A percentile compares a stretch with the other conserved stretches of the same genome.
These are phyloP conservation scores for Pichia manshurica DNA, from an alignment of 805 yeast genomes.

Conservation along the genomic window DNA sequence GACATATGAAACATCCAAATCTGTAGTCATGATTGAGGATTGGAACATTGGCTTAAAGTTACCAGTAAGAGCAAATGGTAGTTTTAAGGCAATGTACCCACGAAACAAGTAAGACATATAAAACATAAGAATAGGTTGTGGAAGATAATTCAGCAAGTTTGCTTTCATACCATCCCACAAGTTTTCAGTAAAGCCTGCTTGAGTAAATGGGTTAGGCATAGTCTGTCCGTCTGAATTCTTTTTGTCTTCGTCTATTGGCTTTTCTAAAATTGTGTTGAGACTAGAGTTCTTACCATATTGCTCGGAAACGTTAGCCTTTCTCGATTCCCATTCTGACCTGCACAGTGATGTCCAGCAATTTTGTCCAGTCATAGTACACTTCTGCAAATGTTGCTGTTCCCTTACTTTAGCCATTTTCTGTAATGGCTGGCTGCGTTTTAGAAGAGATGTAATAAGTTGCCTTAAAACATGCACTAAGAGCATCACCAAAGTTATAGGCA, in stretches of 20 bases:
- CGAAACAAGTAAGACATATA: conserved; percentile 94
- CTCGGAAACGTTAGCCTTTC: conserved; percentile 2
- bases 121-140: conserved; percentile 91
- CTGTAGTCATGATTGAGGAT: conserved; percentile 75
- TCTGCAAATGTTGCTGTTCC: conserved; percentile 59
- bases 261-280: conserved; percentile 6
- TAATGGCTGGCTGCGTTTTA: conserved; percentile 54
- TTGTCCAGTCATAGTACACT: conserved; percentile 25
- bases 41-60: conserved; percentile 92
- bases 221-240: conserved; percentile 32
- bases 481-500: conserved; percentile 89
- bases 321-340: conserved; percentile 13
- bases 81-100: conserved; percentile 78
- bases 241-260: conserved; percentile 24
- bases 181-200: conserved; percentile 65
- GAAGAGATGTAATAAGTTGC: conserved; percentile 56
- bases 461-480: conserved; percentile 77
- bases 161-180: conserved; percentile 74
- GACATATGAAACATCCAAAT: conserved; percentile 87
- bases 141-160: conserved; percentile 76
- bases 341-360: conserved; percentile 7
- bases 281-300: conserved; percentile 4
- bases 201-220: conserved; percentile 59
- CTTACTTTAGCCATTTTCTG: conserved; percentile 45
- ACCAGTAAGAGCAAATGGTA: conserved; percentile 88